phyloP scores from a whole-genome alignment of 1,284 basidiomycete genomes.

The Cryptococcus depauperatus region DNA sequence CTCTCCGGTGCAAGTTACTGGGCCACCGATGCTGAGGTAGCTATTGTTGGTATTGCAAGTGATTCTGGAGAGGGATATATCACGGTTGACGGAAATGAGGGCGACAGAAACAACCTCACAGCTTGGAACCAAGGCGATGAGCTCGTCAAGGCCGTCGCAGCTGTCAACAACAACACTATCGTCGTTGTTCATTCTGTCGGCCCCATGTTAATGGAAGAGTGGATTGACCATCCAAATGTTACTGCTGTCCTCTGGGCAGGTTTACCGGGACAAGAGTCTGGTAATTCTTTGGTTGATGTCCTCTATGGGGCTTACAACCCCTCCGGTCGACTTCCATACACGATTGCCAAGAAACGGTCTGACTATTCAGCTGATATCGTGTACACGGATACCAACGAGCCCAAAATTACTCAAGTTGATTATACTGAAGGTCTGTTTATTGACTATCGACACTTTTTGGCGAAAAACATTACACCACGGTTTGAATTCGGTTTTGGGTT shows the following conservation, averaged over 20 bases:
- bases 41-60: conserved; percentile 58
- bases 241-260: conserved; percentile 51
- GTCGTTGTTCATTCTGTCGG: conserved; percentile 73
- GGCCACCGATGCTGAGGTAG: conserved; percentile 54
- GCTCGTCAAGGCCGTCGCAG: conserved; percentile 42
- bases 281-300: conserved; percentile 62
- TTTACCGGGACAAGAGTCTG: conserved; percentile 63
- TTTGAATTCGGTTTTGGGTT: conserved; percentile 77
- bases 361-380: conserved; percentile 57
- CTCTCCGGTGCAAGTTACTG: conserved; percentile 50
- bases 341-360: conserved; percentile 58
- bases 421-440: conserved; percentile 65
- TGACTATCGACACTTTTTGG: conserved; percentile 71
- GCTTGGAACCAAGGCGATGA: conserved; percentile 68
- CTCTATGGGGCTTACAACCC: conserved; percentile 56
- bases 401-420: conserved; percentile 49
- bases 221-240: conserved; percentile 58
- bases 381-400: conserved; percentile 32
- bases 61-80: conserved; percentile 72
- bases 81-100: conserved; percentile 45
- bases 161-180: conserved; percentile 58
- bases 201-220: conserved; percentile 61
- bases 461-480: conserved; percentile 54
- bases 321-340: conserved; percentile 67
- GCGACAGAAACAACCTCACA: conserved; percentile 68